Evolutionary conservation across 192 early-diverging fungal species (phyloP), one percentile per base, ranked within the genome.

Genomic region (Blastocladiella britannica): DNA sequence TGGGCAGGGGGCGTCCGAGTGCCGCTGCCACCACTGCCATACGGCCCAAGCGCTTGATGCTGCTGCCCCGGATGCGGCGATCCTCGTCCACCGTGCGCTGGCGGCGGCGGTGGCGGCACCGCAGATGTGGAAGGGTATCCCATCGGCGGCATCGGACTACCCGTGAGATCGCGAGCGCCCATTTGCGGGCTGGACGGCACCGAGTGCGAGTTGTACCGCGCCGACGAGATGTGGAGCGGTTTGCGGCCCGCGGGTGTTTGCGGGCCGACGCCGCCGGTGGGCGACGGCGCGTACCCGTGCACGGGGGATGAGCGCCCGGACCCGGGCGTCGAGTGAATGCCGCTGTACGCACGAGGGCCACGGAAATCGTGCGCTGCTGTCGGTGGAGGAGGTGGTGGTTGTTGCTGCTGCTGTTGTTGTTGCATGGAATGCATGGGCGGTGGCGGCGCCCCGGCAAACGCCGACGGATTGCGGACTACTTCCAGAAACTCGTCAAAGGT

Each of bases 331-430:
- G n/a, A n/a, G n/a, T n/a, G n/a, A n/a, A n/a, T n/a, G 53, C 29
- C 60, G 12, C 47, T 61, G 27, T 66, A 71, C 27, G 26, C 51
- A 53, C 65, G 69, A 28, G 67, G 67, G 43, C 63, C 62, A 58
- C 67, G 65, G 15, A 66, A 71, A 29, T 66, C 67, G 60, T 55
- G 63, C 23, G 54, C 27, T 5, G 26, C 9, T 7, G 15, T 8
- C 15, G 18, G 26, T 2, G 54, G 18, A 25, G 12, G 28, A 29
- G 9, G 8, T 26, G 12, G 26, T 26, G 25, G 54, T 26, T 26
- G 26, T 25, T 26, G 24, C 15, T 55, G 18, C 4, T 18, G 8
- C 0, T 26, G 54, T 26, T 25, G 25, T 4, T 15, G 6, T 25
- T 9, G 8, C 1, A 18, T 12, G 54, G 26, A 18, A 25, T 25